A percentile compares a stretch with the other conserved stretches of the same genome.
These are phyloP conservation scores for Alternaria sp. DNA, from an alignment of 2,329 filamentous ascomycete genomes.

Conservation along the genomic window DNA sequence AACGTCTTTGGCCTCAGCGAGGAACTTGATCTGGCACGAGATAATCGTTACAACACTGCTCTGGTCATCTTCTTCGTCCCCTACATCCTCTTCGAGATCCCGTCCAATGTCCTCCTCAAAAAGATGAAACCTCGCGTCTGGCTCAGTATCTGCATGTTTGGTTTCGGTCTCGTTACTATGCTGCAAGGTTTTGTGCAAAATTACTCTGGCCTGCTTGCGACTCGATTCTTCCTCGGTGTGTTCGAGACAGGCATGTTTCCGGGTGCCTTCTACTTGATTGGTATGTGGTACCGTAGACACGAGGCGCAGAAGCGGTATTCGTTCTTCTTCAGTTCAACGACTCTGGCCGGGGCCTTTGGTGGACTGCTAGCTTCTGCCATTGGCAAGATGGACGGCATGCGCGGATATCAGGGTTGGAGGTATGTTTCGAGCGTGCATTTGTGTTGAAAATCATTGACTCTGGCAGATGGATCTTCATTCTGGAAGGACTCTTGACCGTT, in stretches of 20 bases:
- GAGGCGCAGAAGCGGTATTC: constrained; percentile 92
- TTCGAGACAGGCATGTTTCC: constrained; percentile 64
- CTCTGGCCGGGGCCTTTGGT: constrained; percentile 82
- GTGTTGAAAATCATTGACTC: not conserved
- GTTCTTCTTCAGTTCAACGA: constrained; percentile 89
- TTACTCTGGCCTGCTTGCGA: constrained; percentile 77
- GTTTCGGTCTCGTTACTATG: constrained; percentile 71
- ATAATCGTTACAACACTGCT: constrained; percentile 57
- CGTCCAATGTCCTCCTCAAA: constrained; percentile 60
- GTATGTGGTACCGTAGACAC: constrained; percentile 87
- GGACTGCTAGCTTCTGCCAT: constrained; percentile 86
- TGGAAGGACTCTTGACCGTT: constrained; percentile 61
- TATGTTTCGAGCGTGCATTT: not conserved
- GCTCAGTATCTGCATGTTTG: constrained; percentile 81
- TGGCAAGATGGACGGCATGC: constrained; percentile 79
- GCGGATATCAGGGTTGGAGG: constrained; percentile 75
- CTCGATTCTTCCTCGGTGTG: constrained; percentile 80
- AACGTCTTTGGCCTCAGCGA: constrained; percentile 58
- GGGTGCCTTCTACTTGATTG: constrained; percentile 69
- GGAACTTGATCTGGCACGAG: constrained; percentile 53
- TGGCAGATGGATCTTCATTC: constrained; percentile 75
- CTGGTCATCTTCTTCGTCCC: constrained; percentile 63
- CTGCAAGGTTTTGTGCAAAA: constrained; percentile 79
- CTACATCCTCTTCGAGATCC: constrained; percentile 62
- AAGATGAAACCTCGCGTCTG: constrained; percentile 60